These are phyloP conservation scores for Barnettozyma siamensis DNA, from an alignment of 805 yeast genomes.

Conservation along the genomic window DNA sequence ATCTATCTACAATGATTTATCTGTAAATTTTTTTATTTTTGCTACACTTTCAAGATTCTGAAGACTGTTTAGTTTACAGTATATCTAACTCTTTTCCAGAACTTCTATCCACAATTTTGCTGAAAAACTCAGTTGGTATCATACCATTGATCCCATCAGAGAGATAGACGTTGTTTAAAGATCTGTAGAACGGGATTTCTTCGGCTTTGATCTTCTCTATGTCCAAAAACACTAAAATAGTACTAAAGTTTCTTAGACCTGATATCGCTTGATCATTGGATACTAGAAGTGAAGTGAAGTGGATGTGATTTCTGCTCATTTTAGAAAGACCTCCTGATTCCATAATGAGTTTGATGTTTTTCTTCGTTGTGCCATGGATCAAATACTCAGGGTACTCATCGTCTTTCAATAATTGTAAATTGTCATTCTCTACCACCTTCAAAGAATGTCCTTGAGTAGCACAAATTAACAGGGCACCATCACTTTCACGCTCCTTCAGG, in stretches of 20 bases:
- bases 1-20: no score
- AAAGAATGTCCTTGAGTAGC: conserved; percentile 94
- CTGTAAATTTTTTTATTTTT: no score
- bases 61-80: background rate
- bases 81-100: conserved; percentile 11
- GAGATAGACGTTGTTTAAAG: conserved; percentile 72
- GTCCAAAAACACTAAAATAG: conserved; percentile 60
- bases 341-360: conserved; percentile 43
- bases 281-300: conserved; percentile 62
- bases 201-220: conserved; percentile 37
- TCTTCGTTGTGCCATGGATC: conserved; percentile 73
- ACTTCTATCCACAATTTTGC: conserved; percentile 29
- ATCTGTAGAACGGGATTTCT: conserved; percentile 46
- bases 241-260: conserved; percentile 60
- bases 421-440: conserved; percentile 34
- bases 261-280: conserved; percentile 46
- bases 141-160: conserved; percentile 58
- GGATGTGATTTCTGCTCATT: conserved; percentile 83
- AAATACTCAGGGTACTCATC: conserved; percentile 45
- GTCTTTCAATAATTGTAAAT: conserved; percentile 33
- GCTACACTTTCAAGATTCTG: no score
- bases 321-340: conserved; percentile 49
- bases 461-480: conserved; percentile 42
- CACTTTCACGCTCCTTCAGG: conserved; percentile 28
- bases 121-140: conserved; percentile 40